A percentile compares a stretch with the other conserved stretches of the same genome.
These are phyloP conservation scores for Eruca vesicaria DNA, from an alignment of 441 rosid species.

Conservation along the genomic window DNA sequence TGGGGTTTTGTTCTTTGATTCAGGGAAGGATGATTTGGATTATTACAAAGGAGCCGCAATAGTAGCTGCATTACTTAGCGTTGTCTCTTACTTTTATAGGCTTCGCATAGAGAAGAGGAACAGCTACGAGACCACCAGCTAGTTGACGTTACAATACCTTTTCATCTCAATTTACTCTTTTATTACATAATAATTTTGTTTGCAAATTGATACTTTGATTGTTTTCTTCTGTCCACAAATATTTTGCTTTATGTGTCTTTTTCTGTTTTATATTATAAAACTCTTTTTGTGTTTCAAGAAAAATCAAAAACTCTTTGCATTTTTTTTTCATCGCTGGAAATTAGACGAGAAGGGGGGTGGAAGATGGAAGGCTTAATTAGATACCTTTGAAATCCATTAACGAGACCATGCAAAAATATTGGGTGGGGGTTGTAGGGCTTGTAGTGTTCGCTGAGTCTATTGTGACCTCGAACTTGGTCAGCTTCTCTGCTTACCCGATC, in stretches of 20 bases:
- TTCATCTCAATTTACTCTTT: not conserved
- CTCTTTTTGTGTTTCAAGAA: too few relatives aligned
- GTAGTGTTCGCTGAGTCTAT: not conserved
- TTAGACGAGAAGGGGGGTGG: too few relatives aligned
- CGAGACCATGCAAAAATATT: too few relatives aligned
- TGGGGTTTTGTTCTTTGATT: not conserved
- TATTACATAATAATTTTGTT: not conserved
- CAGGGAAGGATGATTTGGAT: not conserved
- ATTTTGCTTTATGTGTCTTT: not conserved
- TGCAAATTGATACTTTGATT: not conserved
- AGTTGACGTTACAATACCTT: not conserved
- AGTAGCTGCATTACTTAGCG: not conserved
- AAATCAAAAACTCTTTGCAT: too few relatives aligned
- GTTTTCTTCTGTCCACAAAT: not conserved
- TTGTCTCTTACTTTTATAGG: not conserved
- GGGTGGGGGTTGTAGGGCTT: not conserved
- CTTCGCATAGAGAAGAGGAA: not conserved
- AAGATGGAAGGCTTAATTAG: too few relatives aligned
- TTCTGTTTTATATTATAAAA: too few relatives aligned
- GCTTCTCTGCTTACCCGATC: not conserved
- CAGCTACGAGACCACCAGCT: not conserved
- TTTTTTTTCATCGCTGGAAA: too few relatives aligned
- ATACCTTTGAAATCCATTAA: too few relatives aligned
- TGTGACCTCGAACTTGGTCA: not conserved
- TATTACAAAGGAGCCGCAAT: not conserved